phyloP scores from a whole-genome alignment of 345 rosid genomes.

The Eucalyptus urophylla region DNA sequence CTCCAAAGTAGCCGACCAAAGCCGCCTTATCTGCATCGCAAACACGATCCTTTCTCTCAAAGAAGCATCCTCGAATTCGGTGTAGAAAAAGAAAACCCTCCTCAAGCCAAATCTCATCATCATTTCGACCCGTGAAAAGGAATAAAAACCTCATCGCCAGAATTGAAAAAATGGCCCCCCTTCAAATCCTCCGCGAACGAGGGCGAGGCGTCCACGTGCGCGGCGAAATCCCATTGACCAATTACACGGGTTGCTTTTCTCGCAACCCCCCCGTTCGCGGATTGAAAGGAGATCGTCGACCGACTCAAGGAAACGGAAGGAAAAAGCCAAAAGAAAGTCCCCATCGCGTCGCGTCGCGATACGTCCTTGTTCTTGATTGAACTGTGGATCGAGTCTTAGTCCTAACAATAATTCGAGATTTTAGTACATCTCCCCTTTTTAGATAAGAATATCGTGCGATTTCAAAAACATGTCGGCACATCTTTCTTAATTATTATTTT shows the following conservation, averaged over 20 bases:
- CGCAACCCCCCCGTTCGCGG: background rate
- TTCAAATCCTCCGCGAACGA: background rate
- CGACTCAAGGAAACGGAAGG: background rate
- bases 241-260: background rate
- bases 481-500: rapidly evolving
- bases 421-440: background rate
- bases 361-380: background rate
- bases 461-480: rapidly evolving
- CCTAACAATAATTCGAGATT: background rate
- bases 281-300: background rate
- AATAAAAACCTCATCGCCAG: background rate
- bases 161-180: background rate
- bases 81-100: background rate
- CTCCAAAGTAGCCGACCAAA: background rate
- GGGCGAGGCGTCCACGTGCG: background rate
- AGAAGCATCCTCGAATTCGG: background rate
- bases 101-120: background rate
- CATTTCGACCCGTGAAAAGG: background rate
- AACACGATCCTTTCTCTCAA: background rate
- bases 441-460: background rate
- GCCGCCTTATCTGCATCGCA: background rate
- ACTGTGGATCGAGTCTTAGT: background rate
- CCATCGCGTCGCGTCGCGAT: background rate
- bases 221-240: background rate
- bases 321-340: background rate